A percentile compares a stretch with the other conserved stretches of the same genome.
Conservation (phyloP, 1,139 yeast species). For the Pneumocystis jirovecii region DNA sequence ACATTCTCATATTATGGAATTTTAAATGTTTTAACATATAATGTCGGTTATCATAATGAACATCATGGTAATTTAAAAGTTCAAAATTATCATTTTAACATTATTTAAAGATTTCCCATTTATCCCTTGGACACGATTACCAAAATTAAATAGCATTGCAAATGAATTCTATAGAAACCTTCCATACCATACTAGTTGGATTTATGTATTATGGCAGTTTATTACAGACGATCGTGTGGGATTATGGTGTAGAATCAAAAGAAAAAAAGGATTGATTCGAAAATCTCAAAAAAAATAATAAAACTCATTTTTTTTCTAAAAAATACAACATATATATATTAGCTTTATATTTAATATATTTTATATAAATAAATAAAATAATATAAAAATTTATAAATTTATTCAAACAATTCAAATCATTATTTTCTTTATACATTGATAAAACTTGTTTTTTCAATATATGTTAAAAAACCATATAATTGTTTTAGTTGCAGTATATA, state of each 20-base stretch:
- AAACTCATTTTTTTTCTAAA: too few species aligned
- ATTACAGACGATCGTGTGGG: slow-evolving; percentile 51
- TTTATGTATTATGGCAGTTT: slow-evolving; percentile 59
- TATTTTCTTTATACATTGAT: too few species aligned
- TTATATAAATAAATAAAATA: too few species aligned
- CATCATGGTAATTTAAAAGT: slow-evolving; percentile 42
- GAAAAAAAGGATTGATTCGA: slow-evolving; percentile 23
- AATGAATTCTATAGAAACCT: slow-evolving; percentile 68
- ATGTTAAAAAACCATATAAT: too few species aligned
- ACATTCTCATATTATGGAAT: slow-evolving; percentile 82
- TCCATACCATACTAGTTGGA: slow-evolving; percentile 69
- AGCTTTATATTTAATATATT: too few species aligned
- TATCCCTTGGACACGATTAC: slow-evolving; percentile 76
- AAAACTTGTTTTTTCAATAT: too few species aligned
- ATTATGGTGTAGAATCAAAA: slow-evolving; percentile 68
- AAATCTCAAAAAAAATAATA: neutral
- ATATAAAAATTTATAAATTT: too few species aligned
- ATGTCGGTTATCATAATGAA: slow-evolving; percentile 86
- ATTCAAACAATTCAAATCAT: too few species aligned
- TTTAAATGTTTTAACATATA: slow-evolving; percentile 67
- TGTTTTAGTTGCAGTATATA: too few species aligned
- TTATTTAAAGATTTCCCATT: slow-evolving; percentile 36
- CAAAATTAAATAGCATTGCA: slow-evolving; percentile 51
- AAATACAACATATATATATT: too few species aligned
- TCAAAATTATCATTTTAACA: neutral